Conservation (phyloP, 306 rosid genomes). For the Vachellia pachyceras region DNA sequence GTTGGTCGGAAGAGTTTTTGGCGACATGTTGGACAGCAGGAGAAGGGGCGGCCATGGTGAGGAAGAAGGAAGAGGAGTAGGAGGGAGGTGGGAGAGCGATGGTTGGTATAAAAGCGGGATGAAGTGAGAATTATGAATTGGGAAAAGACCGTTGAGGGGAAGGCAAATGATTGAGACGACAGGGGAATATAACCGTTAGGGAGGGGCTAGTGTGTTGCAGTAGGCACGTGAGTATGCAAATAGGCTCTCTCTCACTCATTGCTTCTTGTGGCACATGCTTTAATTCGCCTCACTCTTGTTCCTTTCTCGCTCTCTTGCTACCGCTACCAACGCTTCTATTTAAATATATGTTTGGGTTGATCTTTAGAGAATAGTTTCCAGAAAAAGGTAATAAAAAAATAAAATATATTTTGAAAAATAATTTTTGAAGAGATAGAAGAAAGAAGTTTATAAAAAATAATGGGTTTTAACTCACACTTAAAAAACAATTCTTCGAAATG, state of each 20-base stretch:
- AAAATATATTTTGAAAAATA: too few relatives aligned
- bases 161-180: background rate
- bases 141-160: background rate
- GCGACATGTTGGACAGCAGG: constrained; percentile 68
- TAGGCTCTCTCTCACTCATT: background rate
- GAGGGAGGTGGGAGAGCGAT: background rate
- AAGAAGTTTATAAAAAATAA: too few relatives aligned
- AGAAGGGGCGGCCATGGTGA: background rate
- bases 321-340: too few relatives aligned
- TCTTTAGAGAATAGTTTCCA: too few relatives aligned
- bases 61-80: background rate
- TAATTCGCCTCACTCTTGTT: background rate
- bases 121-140: background rate
- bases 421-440: too few relatives aligned
- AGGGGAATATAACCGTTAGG: background rate
- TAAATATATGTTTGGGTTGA: too few relatives aligned
- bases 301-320: too few relatives aligned
- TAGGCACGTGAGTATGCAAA: background rate
- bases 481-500: too few relatives aligned
- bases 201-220: background rate
- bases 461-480: too few relatives aligned
- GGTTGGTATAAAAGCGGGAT: background rate
- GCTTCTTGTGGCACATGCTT: background rate
- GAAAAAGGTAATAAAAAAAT: too few relatives aligned
- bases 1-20: constrained; percentile 84